Evolutionary conservation across 768 basidiomycete species (phyloP).

Genomic region (Amanita thiersii): DNA sequence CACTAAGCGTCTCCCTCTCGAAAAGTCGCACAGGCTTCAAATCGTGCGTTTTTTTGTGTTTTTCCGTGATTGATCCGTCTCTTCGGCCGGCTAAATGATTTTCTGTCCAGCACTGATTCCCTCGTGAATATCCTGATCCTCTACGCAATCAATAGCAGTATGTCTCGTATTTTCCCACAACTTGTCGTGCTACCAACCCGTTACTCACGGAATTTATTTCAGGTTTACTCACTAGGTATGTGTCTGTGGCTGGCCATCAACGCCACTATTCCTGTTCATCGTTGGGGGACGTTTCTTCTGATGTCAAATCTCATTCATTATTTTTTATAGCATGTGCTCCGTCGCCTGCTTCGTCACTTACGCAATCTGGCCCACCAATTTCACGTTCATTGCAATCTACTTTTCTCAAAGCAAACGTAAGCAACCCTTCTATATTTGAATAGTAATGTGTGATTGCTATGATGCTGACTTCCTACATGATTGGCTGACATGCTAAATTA

Average conservation of each 20-base stretch:
- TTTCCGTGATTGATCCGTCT: background rate
- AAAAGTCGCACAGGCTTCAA: conserved; percentile 21
- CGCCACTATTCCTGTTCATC: too few species aligned
- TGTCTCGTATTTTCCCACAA: conserved; percentile 7
- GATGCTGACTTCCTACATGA: too few species aligned
- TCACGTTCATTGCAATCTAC: conserved; percentile 38
- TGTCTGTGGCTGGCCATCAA: background rate
- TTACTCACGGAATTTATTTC: background rate
- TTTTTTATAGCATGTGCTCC: conserved; percentile 17
- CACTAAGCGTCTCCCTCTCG: conserved; percentile 24
- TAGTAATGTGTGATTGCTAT: too few species aligned
- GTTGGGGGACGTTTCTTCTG: too few species aligned
- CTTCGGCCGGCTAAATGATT: conserved; percentile 10
- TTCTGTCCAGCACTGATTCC: conserved; percentile 30
- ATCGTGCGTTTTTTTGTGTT: conserved; percentile 13
- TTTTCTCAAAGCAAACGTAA: conserved; percentile 37
- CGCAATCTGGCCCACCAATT: conserved; percentile 33
- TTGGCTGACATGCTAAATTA: too few species aligned
- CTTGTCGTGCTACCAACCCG: background rate
- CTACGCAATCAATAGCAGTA: conserved; percentile 44
- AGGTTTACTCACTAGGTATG: conserved; percentile 26
- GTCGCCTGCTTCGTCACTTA: conserved; percentile 24
- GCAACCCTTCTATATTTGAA: conserved; percentile 10
- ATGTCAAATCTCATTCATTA: background rate
- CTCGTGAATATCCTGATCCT: conserved; percentile 35